These are phyloP conservation scores for Sarcocystis neurona DNA, from an alignment of 169 alveolate species.

Conservation along the genomic window DNA sequence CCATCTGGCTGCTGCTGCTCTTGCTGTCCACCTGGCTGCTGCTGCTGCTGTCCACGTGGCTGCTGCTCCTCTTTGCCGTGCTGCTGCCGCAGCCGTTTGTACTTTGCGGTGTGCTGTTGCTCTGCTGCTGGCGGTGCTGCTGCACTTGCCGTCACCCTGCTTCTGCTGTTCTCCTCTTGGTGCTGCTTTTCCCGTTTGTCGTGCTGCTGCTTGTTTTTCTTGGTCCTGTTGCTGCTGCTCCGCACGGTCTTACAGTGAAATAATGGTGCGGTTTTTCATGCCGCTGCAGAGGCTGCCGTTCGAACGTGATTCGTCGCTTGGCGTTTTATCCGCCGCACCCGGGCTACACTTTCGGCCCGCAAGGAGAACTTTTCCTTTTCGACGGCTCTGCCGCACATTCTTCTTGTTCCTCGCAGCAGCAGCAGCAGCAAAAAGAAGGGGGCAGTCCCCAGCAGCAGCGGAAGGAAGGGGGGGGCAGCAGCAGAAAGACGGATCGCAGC, in stretches of 20 bases:
- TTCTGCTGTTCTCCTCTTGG: not conserved
- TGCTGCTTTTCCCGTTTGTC: not conserved
- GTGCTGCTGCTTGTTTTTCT: not conserved
- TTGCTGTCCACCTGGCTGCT: too few relatives aligned
- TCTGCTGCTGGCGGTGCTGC: not conserved
- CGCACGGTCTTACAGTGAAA: too few relatives aligned
- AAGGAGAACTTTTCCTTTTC: constrained; percentile 60
- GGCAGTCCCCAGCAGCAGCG: not conserved
- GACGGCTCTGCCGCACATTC: constrained; percentile 38
- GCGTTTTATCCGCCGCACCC: constrained; percentile 76
- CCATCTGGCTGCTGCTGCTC: too few relatives aligned
- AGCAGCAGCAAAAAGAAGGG: not conserved
- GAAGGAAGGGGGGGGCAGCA: constrained; percentile 1
- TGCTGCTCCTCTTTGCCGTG: too few relatives aligned
- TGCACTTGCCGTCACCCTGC: not conserved
- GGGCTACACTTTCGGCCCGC: constrained; percentile 71
- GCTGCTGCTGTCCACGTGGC: too few relatives aligned
- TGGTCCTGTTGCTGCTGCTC: not conserved
- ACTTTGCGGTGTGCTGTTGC: not conserved
- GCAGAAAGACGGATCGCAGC: too few relatives aligned
- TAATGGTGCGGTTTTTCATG: too few relatives aligned
- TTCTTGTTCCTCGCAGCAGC: constrained; percentile 9
- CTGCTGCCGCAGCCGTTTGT: too few relatives aligned
- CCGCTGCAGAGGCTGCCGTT: constrained; percentile 58
- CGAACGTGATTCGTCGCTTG: constrained; percentile 67